A percentile compares a stretch with the other conserved stretches of the same genome.
phyloP scores from a whole-genome alignment of 805 yeast genomes.

The Ogataea paradorogensis region DNA sequence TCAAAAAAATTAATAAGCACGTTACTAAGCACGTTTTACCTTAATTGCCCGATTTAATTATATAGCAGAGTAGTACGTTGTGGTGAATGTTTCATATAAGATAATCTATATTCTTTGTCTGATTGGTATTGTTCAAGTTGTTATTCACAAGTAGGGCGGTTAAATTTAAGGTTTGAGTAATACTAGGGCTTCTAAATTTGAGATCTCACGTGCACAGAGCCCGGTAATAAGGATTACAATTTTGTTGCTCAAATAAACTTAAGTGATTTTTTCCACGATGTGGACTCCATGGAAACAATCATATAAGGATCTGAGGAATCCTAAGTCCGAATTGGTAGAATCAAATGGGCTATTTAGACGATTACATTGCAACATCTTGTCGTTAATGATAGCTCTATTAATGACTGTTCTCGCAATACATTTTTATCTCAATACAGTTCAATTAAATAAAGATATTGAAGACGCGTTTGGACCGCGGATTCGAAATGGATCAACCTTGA shows the following conservation, averaged over 20 bases:
- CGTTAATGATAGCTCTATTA: slow-evolving; percentile 9
- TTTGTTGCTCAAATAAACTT: no score
- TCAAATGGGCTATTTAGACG: background rate
- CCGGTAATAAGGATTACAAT: no score
- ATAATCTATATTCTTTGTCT: no score
- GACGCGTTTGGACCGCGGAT: slow-evolving; percentile 4
- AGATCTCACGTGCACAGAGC: no score
- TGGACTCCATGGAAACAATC: slow-evolving; percentile 4
- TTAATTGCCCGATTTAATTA: no score
- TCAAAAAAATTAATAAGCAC: background rate
- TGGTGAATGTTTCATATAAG: no score
- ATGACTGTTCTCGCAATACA: slow-evolving; percentile 11
- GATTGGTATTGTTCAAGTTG: no score
- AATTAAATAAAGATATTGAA: slow-evolving; percentile 9
- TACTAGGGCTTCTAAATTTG: no score
- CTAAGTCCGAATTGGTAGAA: background rate
- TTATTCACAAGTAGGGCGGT: no score
- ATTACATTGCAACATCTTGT: slow-evolving; percentile 6
- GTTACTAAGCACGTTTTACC: background rate
- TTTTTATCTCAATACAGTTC: slow-evolving; percentile 9
- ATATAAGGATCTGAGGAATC: slow-evolving; percentile 1
- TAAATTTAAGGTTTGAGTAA: no score
- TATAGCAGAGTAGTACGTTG: no score
- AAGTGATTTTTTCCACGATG: background rate
- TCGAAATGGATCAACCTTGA: slow-evolving; percentile 16